Evolutionary conservation across 768 basidiomycete genomes (phyloP).

Genomic region (Sporobolomyces roseus): DNA sequence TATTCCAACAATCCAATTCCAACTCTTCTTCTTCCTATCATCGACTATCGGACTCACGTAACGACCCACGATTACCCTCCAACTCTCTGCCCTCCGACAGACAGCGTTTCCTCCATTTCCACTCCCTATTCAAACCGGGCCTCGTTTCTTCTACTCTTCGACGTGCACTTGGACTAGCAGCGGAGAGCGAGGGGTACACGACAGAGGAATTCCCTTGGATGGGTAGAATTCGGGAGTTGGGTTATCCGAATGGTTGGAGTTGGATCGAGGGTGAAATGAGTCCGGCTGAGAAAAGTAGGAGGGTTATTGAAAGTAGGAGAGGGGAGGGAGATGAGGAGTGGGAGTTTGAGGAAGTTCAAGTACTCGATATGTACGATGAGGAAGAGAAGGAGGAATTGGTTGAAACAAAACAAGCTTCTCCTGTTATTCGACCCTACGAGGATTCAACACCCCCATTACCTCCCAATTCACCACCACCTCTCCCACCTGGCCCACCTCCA

Average conservation of each 20-base stretch:
- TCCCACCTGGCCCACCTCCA: neutral
- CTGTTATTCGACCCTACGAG: neutral
- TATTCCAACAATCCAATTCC: neutral
- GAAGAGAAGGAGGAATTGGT: neutral
- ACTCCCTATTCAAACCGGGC: constrained; percentile 9
- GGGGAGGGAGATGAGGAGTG: neutral
- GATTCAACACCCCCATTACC: neutral
- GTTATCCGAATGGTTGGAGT: constrained; percentile 31
- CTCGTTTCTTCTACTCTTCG: constrained; percentile 11
- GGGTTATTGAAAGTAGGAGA: neutral
- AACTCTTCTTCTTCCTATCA: neutral
- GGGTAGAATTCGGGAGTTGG: constrained; percentile 8
- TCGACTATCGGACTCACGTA: constrained; percentile 8
- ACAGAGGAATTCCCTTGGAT: constrained; percentile 25
- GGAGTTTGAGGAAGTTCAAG: constrained; percentile 10
- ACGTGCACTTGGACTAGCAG: neutral
- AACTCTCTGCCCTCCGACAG: neutral
- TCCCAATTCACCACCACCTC: neutral
- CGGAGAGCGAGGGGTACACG: neutral
- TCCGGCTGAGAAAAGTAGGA: neutral
- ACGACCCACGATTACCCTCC: neutral
- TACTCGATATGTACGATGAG: constrained; percentile 2
- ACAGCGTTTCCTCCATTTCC: neutral
- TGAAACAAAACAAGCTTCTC: neutral
- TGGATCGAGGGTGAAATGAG: constrained; percentile 2